Percentiles rank a stretch among this genome's conserved stretches.
Conservation (phyloP, 169 alveolate species). For the Cryptosporidium sp. region DNA sequence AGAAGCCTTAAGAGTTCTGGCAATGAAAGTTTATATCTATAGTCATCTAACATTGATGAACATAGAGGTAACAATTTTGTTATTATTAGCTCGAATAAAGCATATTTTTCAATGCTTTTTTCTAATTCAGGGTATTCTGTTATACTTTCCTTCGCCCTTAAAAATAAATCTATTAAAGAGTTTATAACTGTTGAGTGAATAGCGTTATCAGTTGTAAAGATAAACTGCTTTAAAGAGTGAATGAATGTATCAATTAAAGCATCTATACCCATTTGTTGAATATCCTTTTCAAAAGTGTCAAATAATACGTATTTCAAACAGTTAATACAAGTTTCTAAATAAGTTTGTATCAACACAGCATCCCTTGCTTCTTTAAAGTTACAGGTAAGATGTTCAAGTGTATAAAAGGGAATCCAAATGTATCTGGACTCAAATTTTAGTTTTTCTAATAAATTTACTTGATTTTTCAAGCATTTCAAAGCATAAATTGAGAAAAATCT, state of each 20-base stretch:
- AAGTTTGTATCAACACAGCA: neutral
- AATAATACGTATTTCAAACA: conserved; percentile 23
- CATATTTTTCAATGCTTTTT: neutral
- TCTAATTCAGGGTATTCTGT: neutral
- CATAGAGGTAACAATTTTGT: conserved; percentile 28
- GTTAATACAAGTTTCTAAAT: conserved; percentile 12
- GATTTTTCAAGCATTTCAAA: conserved; percentile 1
- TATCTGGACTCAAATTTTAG: neutral
- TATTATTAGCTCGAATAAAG: conserved; percentile 6
- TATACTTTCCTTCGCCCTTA: neutral
- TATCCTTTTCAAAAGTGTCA: neutral
- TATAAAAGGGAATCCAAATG: conserved; percentile 44
- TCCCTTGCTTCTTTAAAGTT: conserved; percentile 4
- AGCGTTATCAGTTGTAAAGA: neutral
- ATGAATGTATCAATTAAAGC: conserved; percentile 12
- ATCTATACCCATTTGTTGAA: neutral
- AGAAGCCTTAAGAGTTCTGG: neutral
- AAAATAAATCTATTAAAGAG: neutral
- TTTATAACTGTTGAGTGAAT: neutral
- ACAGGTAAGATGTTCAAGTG: conserved; percentile 8
- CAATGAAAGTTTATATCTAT: conserved; percentile 46
- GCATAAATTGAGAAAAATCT: neutral
- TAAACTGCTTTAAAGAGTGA: conserved; percentile 24
- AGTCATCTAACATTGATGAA: conserved; percentile 39
- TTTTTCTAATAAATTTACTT: neutral